These are phyloP conservation scores for Escallonia rubra DNA, from an alignment of 129 eudicot species.

Conservation along the genomic window DNA sequence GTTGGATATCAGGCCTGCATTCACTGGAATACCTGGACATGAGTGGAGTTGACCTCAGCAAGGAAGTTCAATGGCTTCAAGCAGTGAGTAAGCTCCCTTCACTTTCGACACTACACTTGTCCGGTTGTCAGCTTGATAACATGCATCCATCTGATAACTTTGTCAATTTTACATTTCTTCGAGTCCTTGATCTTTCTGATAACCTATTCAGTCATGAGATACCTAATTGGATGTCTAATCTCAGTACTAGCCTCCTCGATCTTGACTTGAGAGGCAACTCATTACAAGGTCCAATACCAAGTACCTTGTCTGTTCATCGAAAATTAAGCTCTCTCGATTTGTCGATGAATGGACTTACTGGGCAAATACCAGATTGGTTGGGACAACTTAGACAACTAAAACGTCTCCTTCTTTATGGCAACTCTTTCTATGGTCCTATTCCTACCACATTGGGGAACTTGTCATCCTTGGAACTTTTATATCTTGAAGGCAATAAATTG, in stretches of 20 bases:
- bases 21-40: conserved; percentile 1
- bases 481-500: conserved; percentile 10
- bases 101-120: background rate
- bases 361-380: conserved; percentile 11
- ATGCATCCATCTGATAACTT: background rate
- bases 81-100: conserved; percentile 6
- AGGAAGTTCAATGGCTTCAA: background rate
- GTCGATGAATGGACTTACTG: background rate
- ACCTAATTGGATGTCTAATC: conserved; percentile 2
- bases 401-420: too few relatives aligned
- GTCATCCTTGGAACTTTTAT: conserved; percentile 5
- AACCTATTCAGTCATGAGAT: background rate
- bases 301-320: conserved; percentile 20
- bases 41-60: background rate
- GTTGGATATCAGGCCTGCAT: conserved; percentile 11
- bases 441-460: conserved; percentile 10
- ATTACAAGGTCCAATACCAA: conserved; percentile 22
- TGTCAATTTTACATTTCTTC: conserved; percentile 10
- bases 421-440: background rate
- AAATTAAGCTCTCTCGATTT: background rate
- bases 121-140: background rate
- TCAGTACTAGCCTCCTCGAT: background rate
- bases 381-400: conserved; percentile 12
- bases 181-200: background rate
- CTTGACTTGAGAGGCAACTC: conserved; percentile 10